Conservation (phyloP, 2,329 filamentous ascomycete species). For the Nemania sp. region DNA sequence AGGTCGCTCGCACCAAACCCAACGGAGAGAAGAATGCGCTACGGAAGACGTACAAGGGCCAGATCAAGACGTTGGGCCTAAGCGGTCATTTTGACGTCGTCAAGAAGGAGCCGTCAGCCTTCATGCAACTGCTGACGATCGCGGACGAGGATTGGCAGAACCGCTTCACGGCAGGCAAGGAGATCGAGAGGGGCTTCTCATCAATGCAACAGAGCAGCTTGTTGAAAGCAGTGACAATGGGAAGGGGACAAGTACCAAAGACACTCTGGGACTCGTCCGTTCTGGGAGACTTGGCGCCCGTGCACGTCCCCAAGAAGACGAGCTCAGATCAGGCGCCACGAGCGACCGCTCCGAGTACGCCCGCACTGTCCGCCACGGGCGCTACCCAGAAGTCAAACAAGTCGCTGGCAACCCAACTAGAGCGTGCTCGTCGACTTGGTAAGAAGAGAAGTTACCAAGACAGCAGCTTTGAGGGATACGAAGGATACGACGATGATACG, state of each 20-base stretch:
- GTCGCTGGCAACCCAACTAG: conserved; percentile 49
- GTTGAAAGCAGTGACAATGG: conserved; percentile 59
- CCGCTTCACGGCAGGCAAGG: conserved; percentile 57
- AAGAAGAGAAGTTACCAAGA: conserved; percentile 81
- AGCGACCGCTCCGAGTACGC: conserved; percentile 59
- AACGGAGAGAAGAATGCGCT: conserved; percentile 70
- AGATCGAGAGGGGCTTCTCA: conserved; percentile 59
- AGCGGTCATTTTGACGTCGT: conserved; percentile 64
- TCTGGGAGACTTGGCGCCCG: conserved; percentile 58
- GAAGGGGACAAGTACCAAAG: conserved; percentile 60
- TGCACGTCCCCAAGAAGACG: conserved; percentile 43
- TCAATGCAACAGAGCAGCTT: conserved; percentile 50
- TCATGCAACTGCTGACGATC: conserved; percentile 55
- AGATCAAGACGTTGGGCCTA: conserved; percentile 67
- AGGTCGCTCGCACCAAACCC: conserved; percentile 66
- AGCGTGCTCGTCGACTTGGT: conserved; percentile 65
- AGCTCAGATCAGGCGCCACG: conserved; percentile 50
- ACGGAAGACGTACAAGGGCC: conserved; percentile 70
- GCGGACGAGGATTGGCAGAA: conserved; percentile 63
- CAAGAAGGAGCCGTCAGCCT: conserved; percentile 61
- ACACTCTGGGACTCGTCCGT: conserved; percentile 61
- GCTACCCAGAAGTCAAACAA: conserved; percentile 39
- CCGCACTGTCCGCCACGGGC: conserved; percentile 45
- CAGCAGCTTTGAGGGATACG: conserved; percentile 74
- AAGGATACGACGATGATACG: conserved; percentile 72